Evolutionary conservation across 176 grass and related monocot genomes (phyloP).

Genomic region (Areca catechu): DNA sequence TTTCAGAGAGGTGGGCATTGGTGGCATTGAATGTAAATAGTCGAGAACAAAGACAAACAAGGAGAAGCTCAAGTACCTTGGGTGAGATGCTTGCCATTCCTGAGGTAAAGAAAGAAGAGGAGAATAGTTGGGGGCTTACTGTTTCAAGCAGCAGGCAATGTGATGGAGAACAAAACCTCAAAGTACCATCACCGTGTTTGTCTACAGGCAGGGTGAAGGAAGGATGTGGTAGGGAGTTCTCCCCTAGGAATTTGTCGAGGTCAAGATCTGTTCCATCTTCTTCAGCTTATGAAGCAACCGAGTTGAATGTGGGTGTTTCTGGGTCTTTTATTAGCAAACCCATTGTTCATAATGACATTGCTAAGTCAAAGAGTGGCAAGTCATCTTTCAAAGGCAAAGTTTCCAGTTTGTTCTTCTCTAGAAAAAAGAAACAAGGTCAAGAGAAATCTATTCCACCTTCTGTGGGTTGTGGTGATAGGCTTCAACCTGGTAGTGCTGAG

Average conservation of each 20-base stretch:
- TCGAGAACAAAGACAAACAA: conserved; percentile 44
- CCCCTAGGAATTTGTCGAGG: conserved; percentile 25
- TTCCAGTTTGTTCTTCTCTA: conserved; percentile 75
- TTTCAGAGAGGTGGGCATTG: conserved; percentile 77
- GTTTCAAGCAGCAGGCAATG: conserved; percentile 6
- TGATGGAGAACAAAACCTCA: conserved; percentile 22
- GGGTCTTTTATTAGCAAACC: neutral
- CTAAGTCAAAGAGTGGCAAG: conserved; percentile 47
- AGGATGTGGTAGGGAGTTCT: neutral
- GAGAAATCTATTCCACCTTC: conserved; percentile 23
- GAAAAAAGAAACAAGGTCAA: conserved; percentile 39
- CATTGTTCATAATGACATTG: conserved; percentile 20
- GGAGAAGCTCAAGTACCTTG: conserved; percentile 49
- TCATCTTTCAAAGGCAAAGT: conserved; percentile 68
- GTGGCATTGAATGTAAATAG: conserved; percentile 37
- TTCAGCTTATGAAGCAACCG: conserved; percentile 29
- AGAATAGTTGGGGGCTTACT: conserved; percentile 8
- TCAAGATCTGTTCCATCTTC: conserved; percentile 64
- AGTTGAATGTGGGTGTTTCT: conserved; percentile 19
- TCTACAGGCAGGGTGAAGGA: neutral
- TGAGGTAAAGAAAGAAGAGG: conserved; percentile 39
- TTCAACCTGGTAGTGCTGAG: conserved; percentile 9
- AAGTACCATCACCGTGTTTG: conserved; percentile 25
- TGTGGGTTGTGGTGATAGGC: conserved; percentile 10
- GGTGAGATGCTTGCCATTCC: conserved; percentile 85